Percentiles rank a stretch among this genome's conserved stretches.
Conservation (phyloP, 345 rosid species). For the Passiflora organensis region DNA sequence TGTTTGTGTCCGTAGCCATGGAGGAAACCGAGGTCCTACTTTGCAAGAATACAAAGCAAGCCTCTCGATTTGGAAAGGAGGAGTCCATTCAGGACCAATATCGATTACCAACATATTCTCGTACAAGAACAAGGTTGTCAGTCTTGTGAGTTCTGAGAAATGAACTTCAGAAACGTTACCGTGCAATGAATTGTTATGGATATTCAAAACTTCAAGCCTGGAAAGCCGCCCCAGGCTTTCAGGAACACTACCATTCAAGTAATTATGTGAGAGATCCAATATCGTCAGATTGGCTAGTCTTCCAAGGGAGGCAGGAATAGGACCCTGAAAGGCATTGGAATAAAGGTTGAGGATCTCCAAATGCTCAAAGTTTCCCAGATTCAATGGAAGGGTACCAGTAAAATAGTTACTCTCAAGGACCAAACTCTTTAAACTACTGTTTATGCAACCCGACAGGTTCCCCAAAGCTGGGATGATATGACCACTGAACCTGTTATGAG, state of each 20-base stretch:
- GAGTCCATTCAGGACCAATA: background rate
- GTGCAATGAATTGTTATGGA: background rate
- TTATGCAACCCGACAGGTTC: conserved; percentile 3
- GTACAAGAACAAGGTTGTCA: background rate
- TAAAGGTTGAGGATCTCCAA: conserved; percentile 3
- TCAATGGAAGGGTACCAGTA: conserved; percentile 1
- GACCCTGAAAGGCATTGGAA: background rate
- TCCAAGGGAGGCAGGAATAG: conserved; percentile 1
- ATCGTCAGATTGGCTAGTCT: background rate
- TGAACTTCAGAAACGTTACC: conserved; percentile 8
- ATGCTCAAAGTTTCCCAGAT: background rate
- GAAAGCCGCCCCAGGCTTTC: conserved; percentile 12
- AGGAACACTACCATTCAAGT: conserved; percentile 13
- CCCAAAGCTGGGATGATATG: conserved; percentile 1
- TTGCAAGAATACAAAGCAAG: conserved; percentile 2
- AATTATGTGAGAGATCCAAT: background rate
- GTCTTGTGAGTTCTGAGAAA: background rate
- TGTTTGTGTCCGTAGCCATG: conserved; percentile 3
- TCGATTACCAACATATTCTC: background rate
- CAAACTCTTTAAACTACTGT: background rate
- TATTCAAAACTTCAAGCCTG: background rate
- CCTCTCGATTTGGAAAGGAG: conserved; percentile 3
- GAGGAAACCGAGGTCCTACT: conserved; percentile 13
- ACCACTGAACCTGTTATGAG: conserved; percentile 8
- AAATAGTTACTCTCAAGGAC: background rate